A percentile compares a stretch with the other conserved stretches of the same genome.
Evolutionary conservation across 2,329 filamentous ascomycete genomes (phyloP).

Genomic region (Cercospora canescens): DNA sequence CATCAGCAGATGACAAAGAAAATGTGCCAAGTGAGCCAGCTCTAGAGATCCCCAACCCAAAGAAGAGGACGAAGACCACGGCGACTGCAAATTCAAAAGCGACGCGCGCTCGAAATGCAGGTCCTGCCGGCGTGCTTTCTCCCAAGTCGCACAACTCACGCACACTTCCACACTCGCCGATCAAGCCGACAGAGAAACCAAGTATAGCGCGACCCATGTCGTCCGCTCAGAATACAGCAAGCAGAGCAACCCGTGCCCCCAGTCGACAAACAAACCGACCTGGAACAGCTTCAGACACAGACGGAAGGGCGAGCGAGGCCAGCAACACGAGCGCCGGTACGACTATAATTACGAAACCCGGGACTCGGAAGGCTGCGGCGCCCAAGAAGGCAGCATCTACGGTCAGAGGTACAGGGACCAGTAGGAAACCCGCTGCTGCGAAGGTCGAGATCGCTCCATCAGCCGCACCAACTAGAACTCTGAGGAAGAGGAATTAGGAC

Average conservation of each 20-base stretch:
- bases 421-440: constrained; percentile 39
- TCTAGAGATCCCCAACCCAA: constrained; percentile 61
- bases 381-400: constrained; percentile 18
- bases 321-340: constrained; percentile 63
- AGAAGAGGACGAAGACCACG: constrained; percentile 57
- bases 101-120: constrained; percentile 35
- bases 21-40: constrained; percentile 56
- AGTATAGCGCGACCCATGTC: constrained; percentile 32
- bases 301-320: constrained; percentile 50
- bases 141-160: constrained; percentile 81
- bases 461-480: constrained; percentile 28
- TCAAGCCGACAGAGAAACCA: constrained; percentile 53
- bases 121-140: constrained; percentile 65
- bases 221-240: constrained; percentile 36
- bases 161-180: constrained; percentile 59
- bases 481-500: constrained; percentile 34
- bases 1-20: constrained; percentile 69
- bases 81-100: constrained; percentile 34
- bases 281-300: constrained; percentile 31
- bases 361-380: constrained; percentile 22
- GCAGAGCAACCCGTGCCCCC: constrained; percentile 60
- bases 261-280: constrained; percentile 57
- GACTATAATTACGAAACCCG: constrained; percentile 57
- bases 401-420: constrained; percentile 42
- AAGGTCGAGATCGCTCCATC: constrained; percentile 30